Conservation (phyloP, 2,329 filamentous ascomycete species). For the Colletotrichum sp. region DNA sequence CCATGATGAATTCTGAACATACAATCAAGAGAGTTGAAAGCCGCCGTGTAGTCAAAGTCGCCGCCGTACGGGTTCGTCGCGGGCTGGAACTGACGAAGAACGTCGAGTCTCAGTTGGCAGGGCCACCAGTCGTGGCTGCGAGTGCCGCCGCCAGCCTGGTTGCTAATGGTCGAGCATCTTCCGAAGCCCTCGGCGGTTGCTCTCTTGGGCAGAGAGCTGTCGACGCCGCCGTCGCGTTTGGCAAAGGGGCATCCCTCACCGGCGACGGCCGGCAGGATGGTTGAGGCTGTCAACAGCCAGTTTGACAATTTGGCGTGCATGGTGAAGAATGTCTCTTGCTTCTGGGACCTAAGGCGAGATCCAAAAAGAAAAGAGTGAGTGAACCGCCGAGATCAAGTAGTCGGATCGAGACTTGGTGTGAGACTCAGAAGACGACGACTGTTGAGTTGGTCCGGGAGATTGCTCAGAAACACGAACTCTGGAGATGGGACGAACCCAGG, state of each 20-base stretch:
- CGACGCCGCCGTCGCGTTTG: conserved; percentile 9
- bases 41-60: conserved; percentile 74
- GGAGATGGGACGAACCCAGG: conserved; percentile 15
- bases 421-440: background rate
- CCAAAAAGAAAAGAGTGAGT: background rate
- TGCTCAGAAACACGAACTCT: background rate
- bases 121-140: conserved; percentile 79
- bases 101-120: conserved; percentile 68
- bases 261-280: background rate
- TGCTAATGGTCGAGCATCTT: conserved; percentile 25
- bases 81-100: conserved; percentile 73
- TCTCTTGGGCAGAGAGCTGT: conserved; percentile 8
- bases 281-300: conserved; percentile 9
- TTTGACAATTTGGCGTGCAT: conserved; percentile 18
- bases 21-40: conserved; percentile 74
- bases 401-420: background rate
- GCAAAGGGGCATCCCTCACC: conserved; percentile 12
- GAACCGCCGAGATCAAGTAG: background rate
- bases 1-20: background rate
- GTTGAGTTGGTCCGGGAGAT: background rate
- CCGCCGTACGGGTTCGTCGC: conserved; percentile 67
- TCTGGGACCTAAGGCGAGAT: background rate
- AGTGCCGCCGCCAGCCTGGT: conserved; percentile 67
- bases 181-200: background rate
- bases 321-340: background rate